A percentile compares a stretch with the other conserved stretches of the same genome.
Conservation (phyloP, 192 early-diverging fungal species). For the Hyaloraphidium curvatum region DNA sequence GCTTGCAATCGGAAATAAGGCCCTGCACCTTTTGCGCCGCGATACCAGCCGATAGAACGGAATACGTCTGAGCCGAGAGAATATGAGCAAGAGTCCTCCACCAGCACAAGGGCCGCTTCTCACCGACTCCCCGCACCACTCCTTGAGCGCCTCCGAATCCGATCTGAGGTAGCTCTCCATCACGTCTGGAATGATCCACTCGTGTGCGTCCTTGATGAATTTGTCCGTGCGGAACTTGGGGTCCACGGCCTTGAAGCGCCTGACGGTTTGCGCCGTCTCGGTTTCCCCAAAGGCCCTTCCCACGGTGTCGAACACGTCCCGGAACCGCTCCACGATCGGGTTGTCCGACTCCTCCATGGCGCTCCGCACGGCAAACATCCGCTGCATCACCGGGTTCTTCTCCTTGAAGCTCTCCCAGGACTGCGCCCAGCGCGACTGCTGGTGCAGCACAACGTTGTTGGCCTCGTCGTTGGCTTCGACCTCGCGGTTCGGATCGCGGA, state of each 20-base stretch:
- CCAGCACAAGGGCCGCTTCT: constrained; percentile 2
- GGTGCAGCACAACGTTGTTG: constrained; percentile 56
- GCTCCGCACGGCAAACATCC: constrained; percentile 55
- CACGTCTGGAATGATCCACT: constrained; percentile 86
- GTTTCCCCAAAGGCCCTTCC: constrained; percentile 72
- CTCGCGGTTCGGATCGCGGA: constrained; percentile 7
- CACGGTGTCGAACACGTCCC: constrained; percentile 42
- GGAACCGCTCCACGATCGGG: constrained; percentile 56
- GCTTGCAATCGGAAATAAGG: constrained; percentile 80
- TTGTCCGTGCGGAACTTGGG: constrained; percentile 64
- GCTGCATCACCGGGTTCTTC: constrained; percentile 64
- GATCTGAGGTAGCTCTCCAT: constrained; percentile 84
- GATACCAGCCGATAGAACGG: constrained; percentile 62
- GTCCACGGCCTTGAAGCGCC: constrained; percentile 59
- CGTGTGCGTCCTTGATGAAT: constrained; percentile 79
- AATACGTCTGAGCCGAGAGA: constrained; percentile 33
- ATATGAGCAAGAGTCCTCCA: too few species aligned
- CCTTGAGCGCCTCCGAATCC: constrained; percentile 57
- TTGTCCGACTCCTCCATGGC: constrained; percentile 81
- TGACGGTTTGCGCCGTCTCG: constrained; percentile 78
- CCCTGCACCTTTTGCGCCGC: constrained; percentile 71
- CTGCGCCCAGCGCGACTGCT: constrained; percentile 70
- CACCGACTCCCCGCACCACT: constrained; percentile 92
- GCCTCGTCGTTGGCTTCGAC: constrained; percentile 21
- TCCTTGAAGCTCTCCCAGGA: constrained; percentile 87